phyloP scores from a whole-genome alignment of 2,329 filamentous ascomycete genomes.

The Thermomyces lanuginosus region DNA sequence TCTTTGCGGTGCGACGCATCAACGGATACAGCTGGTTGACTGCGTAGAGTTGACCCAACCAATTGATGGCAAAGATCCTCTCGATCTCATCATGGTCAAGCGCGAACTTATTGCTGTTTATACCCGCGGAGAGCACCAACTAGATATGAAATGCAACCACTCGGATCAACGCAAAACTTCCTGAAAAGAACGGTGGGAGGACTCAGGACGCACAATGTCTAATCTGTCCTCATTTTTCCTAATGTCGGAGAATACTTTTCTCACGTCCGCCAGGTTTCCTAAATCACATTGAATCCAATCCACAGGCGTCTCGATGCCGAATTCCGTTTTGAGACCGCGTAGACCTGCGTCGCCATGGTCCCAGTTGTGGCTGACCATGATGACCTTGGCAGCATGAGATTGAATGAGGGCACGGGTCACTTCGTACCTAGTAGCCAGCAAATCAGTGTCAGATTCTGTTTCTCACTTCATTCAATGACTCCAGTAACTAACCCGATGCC shows the following conservation, averaged over 20 bases:
- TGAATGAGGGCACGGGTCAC: constrained; percentile 19
- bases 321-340: constrained; percentile 17
- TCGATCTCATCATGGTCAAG: constrained; percentile 23
- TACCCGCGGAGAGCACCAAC: constrained; percentile 29
- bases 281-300: constrained; percentile 30
- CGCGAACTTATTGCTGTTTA: constrained; percentile 27
- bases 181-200: not conserved
- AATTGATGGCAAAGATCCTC: constrained; percentile 29
- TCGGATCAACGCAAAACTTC: too few species aligned
- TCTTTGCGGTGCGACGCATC: constrained; percentile 25
- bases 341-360: constrained; percentile 27
- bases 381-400: constrained; percentile 18
- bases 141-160: constrained; percentile 3
- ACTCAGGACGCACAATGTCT: constrained; percentile 16
- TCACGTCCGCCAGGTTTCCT: constrained; percentile 23
- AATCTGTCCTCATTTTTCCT: constrained; percentile 22
- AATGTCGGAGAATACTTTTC: constrained; percentile 23
- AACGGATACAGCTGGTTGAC: constrained; percentile 29
- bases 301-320: constrained; percentile 15
- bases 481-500: constrained; percentile 20
- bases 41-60: constrained; percentile 30
- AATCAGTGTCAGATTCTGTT: not conserved
- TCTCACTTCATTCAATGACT: not conserved
- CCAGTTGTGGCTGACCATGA: constrained; percentile 21
- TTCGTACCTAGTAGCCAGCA: constrained; percentile 12